Conservation (phyloP, 108 stramenopile species). For the Aureococcus anophagefferens region DNA sequence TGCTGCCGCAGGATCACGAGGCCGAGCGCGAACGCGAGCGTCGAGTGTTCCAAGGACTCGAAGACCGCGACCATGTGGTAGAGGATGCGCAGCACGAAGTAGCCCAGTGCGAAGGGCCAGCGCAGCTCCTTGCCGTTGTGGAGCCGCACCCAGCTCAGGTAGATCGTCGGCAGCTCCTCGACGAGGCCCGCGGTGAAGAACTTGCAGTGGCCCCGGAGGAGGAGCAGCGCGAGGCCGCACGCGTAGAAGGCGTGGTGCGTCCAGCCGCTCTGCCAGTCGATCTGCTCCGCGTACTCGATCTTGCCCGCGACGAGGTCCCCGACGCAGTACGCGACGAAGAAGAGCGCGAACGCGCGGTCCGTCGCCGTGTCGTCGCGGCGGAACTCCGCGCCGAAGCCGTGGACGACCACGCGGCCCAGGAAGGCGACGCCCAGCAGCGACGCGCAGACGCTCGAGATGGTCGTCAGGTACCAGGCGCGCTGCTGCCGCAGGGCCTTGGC, state of each 20-base stretch:
- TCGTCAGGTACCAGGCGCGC: background rate
- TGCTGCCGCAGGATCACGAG: background rate
- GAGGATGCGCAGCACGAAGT: background rate
- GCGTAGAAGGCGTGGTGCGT: background rate
- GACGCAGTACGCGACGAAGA: background rate
- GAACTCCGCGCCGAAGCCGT: background rate
- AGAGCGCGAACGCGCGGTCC: background rate
- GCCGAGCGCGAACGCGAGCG: background rate
- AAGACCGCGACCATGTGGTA: background rate
- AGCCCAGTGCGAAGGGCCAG: background rate
- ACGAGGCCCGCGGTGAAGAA: background rate
- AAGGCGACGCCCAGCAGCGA: background rate
- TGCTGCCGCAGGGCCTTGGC: too few relatives aligned
- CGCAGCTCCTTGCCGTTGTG: background rate
- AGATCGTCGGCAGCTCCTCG: background rate
- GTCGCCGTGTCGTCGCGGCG: background rate
- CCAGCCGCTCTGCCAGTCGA: background rate
- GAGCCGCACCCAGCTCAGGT: background rate
- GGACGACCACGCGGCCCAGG: background rate
- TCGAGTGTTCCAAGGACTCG: background rate
- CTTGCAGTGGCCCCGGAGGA: background rate
- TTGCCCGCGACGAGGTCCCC: background rate
- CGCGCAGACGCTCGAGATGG: background rate
- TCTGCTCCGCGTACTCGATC: background rate
- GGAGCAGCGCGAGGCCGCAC: background rate